Percentiles rank a stretch among this genome's conserved stretches.
Conservation (phyloP, 306 rosid genomes). For the Castanea sativa region DNA sequence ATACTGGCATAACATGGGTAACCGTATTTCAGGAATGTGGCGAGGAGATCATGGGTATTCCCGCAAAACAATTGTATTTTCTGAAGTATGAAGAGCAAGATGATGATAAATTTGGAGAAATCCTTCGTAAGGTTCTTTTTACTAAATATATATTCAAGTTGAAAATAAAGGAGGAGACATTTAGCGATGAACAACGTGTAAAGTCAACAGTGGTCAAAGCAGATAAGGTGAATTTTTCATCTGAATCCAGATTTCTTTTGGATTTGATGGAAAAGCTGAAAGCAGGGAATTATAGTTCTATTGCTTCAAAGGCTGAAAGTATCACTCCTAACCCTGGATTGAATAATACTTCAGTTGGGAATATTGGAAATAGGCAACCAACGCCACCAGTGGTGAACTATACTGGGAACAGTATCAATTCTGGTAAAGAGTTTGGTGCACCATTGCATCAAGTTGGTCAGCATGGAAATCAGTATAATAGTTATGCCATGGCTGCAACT, state of each 20-base stretch:
- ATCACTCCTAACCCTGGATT: conserved; percentile 29
- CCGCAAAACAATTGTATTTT: conserved; percentile 68
- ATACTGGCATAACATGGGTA: conserved; percentile 80
- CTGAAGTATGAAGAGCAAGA: conserved; percentile 67
- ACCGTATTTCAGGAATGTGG: conserved; percentile 95
- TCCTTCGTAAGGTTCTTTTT: conserved; percentile 63
- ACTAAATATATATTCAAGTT: conserved; percentile 62
- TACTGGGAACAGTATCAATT: conserved; percentile 21
- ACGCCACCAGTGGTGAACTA: conserved; percentile 30
- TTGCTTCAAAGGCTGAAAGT: conserved; percentile 31
- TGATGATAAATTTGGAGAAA: conserved; percentile 61
- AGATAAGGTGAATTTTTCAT: conserved; percentile 52
- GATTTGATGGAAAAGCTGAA: conserved; percentile 59
- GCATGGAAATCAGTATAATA: conserved; percentile 49
- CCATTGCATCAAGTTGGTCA: conserved; percentile 47
- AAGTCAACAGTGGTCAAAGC: conserved; percentile 79
- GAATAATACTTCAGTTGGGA: conserved; percentile 27
- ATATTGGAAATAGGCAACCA: conserved; percentile 37
- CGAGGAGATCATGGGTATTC: conserved; percentile 76
- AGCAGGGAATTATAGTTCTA: conserved; percentile 28
- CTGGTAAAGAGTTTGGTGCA: conserved; percentile 46
- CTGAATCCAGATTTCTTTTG: conserved; percentile 45
- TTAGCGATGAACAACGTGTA: conserved; percentile 80
- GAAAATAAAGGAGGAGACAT: conserved; percentile 84
- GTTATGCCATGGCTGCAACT: conserved; percentile 30